A percentile compares a stretch with the other conserved stretches of the same genome.
Evolutionary conservation across 2,329 filamentous ascomycete genomes (phyloP).

Genomic region (Aureobasidium mangrovei): DNA sequence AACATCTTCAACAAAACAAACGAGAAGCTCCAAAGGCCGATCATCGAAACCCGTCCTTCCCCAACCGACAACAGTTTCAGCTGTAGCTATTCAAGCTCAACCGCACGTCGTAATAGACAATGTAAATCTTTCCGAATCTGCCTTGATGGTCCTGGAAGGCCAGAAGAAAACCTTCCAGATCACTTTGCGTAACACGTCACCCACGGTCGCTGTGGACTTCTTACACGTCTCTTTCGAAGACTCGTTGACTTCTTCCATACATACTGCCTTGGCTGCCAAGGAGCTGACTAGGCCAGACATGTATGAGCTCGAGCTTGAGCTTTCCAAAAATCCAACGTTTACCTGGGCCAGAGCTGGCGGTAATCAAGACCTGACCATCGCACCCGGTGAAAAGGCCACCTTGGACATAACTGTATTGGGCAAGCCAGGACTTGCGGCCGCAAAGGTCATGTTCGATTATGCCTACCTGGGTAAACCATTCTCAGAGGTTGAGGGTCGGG

Average conservation of each 20-base stretch:
- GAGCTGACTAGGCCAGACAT: conserved; percentile 70
- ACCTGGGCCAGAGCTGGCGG: conserved; percentile 47
- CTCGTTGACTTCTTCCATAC: conserved; percentile 70
- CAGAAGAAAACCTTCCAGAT: conserved; percentile 71
- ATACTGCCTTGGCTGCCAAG: conserved; percentile 64
- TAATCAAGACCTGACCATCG: conserved; percentile 49
- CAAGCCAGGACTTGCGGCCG: conserved; percentile 58
- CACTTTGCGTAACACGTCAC: conserved; percentile 69
- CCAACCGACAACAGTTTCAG: conserved; percentile 40
- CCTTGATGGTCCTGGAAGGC: conserved; percentile 87
- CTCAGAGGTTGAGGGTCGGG: conserved; percentile 60
- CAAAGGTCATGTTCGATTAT: conserved; percentile 15
- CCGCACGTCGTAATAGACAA: conserved; percentile 68
- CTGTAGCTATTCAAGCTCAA: conserved; percentile 72
- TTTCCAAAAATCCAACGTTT: conserved; percentile 52
- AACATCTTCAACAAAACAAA: background rate
- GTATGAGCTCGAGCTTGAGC: conserved; percentile 76
- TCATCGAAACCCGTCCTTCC: conserved; percentile 21
- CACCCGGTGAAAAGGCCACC: conserved; percentile 19
- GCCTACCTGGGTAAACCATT: conserved; percentile 64
- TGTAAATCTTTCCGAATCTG: conserved; percentile 70
- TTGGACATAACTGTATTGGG: conserved; percentile 57
- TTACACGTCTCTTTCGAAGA: conserved; percentile 84
- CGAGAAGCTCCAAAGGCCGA: background rate
- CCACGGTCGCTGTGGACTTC: conserved; percentile 65